Percentiles rank a stretch among this genome's conserved stretches.
Evolutionary conservation across 2,329 filamentous ascomycete genomes (phyloP).

Genomic region (Amauroascus verrucosus): DNA sequence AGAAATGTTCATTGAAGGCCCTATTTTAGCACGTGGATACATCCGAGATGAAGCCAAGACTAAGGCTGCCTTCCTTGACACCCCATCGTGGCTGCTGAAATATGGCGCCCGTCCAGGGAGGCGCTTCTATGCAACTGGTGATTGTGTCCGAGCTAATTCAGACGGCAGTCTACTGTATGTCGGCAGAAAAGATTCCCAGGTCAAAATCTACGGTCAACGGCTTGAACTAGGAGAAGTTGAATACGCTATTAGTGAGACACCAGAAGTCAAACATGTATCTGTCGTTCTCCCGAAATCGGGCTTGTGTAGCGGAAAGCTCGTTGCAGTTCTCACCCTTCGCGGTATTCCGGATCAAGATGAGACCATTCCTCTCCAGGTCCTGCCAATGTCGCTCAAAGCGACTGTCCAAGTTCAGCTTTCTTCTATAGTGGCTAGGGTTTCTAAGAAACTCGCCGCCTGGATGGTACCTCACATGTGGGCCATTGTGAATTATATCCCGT

Average conservation of each 20-base stretch:
- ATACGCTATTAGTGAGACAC: constrained; percentile 16
- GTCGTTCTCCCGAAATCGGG: too few species aligned
- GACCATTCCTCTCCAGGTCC: too few species aligned
- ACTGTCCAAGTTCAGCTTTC: too few species aligned
- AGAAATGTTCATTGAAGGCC: constrained; percentile 45
- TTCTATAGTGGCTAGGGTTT: too few species aligned
- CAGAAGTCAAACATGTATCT: too few species aligned
- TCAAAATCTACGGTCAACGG: constrained; percentile 29
- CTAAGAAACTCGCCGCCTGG: too few species aligned
- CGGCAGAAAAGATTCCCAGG: constrained; percentile 27
- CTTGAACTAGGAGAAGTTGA: constrained; percentile 30
- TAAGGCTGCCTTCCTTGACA: constrained; percentile 45
- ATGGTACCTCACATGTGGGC: too few species aligned
- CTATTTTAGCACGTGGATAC: constrained; percentile 35
- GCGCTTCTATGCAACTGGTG: constrained; percentile 26
- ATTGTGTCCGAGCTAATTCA: constrained; percentile 24
- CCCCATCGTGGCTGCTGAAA: constrained; percentile 30
- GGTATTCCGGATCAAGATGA: too few species aligned
- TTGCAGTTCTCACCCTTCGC: too few species aligned
- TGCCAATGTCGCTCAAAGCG: too few species aligned
- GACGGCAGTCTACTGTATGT: constrained; percentile 25
- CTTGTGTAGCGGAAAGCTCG: too few species aligned
- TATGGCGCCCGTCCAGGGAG: background rate
- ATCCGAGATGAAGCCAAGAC: constrained; percentile 44
- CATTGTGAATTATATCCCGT: constrained; percentile 20